Base-by-base conservation (phyloP, 2,329 filamentous ascomycete genomes). In the Beauveria australis region DNA sequence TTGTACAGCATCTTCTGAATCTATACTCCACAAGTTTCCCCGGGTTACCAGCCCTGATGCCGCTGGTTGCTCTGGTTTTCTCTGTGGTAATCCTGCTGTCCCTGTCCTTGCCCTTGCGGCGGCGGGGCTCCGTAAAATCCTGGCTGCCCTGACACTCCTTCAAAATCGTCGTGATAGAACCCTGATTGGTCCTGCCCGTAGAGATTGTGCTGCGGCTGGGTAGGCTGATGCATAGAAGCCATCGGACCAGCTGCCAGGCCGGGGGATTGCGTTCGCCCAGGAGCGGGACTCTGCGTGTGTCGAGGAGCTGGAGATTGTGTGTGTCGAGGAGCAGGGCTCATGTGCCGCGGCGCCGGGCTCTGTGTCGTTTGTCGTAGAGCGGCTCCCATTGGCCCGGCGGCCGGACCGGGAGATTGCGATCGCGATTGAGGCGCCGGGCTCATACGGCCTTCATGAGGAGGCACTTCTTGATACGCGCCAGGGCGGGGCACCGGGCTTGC, bases 321-420 rank as follows among this genome's bases (percentile, higher is more conserved):
- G 33, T 67, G 86, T 83, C 0, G 83, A 59, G 87, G 69, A 28
- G 79, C 79, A 16, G 82, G 84, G 68, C 87, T 87, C 46, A 37
- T 43, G 18, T 44, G 53, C 30, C 44, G 69, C 52, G 62, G 63
- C 41, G 61, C 56, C 9, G 64, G 63, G 16, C 66, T 66, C 16
- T 65, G 63, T 5, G 40, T 37, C 26, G 40, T 22, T 28, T 47
- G 30, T 24, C 61, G 33, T 19, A 59, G 33, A 41, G 54, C 61
- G 4, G 68, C 67, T 12, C 67, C 70, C 66, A 66, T 64, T 3
- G 66, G 67, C 18, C 66, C 64, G 14, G 63, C 64, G 59, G 59
- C 44, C 5, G 59, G 59, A 19, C 59, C 59, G 5, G 59, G 59
- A 12, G 59, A 61, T 19, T 55, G 46, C 12, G 52, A 49, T 18